Percentiles rank a stretch among this genome's conserved stretches.
Conservation (phyloP, 2,329 filamentous ascomycete species). For the Trichoderma atroviride region DNA sequence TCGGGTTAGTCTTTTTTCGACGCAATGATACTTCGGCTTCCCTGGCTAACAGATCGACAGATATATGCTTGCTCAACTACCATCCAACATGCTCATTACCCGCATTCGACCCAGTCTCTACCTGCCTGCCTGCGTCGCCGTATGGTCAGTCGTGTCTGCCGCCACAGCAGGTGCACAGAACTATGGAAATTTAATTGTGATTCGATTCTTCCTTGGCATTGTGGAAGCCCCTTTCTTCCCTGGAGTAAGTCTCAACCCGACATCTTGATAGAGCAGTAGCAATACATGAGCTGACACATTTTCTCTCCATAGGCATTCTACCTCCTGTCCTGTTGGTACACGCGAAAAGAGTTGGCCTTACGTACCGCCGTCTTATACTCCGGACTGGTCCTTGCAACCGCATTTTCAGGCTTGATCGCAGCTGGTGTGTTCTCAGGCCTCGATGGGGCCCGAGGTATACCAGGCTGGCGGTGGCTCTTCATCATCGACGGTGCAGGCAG, state of each 20-base stretch:
- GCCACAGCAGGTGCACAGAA: slow-evolving; percentile 51
- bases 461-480: slow-evolving; percentile 67
- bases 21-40: no score
- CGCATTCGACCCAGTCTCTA: slow-evolving; percentile 46
- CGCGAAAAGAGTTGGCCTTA: slow-evolving; percentile 64
- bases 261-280: no score
- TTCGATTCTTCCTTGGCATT: slow-evolving; percentile 49
- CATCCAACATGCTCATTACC: slow-evolving; percentile 50
- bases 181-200: slow-evolving; percentile 53
- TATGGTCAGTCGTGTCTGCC: slow-evolving; percentile 46
- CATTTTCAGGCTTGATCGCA: slow-evolving; percentile 65
- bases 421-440: slow-evolving; percentile 57
- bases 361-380: slow-evolving; percentile 61
- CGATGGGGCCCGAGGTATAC: slow-evolving; percentile 51
- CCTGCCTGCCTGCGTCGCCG: slow-evolving; percentile 38
- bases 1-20: slow-evolving; percentile 40
- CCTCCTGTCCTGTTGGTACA: slow-evolving; percentile 57
- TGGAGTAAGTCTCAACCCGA: slow-evolving; percentile 33
- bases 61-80: slow-evolving; percentile 47
- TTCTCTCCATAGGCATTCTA: slow-evolving; percentile 44
- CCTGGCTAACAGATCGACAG: background rate
- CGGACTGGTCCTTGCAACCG: slow-evolving; percentile 66
- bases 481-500: slow-evolving; percentile 63
- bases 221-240: slow-evolving; percentile 57
- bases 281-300: background rate